Evolutionary conservation across 208 protist genomes (phyloP).

Genomic region (Leishmania guyanensis): DNA sequence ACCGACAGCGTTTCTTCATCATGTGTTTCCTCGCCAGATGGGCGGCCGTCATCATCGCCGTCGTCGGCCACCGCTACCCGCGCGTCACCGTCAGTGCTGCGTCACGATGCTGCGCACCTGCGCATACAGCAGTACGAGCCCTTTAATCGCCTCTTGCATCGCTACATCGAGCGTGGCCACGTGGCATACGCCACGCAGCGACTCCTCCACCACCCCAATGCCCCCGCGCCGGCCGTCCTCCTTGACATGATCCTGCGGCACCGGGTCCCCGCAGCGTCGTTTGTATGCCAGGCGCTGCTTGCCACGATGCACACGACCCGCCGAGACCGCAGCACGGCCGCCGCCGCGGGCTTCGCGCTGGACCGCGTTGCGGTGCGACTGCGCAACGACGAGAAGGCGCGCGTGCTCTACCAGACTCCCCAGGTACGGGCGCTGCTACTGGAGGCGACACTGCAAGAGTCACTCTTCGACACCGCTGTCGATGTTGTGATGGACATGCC

Average conservation of each 20-base stretch:
- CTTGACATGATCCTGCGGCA: constrained; percentile 55
- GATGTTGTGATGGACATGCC: constrained; percentile 49
- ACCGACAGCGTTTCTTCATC: not conserved
- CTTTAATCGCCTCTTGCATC: constrained; percentile 52
- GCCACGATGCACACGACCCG: constrained; percentile 25
- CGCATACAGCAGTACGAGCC: constrained; percentile 57
- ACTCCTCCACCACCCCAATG: constrained; percentile 67
- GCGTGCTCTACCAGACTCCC: constrained; percentile 42
- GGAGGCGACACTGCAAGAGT: constrained; percentile 47
- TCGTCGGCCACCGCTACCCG: not conserved
- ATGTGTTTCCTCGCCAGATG: not conserved
- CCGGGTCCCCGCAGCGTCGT: constrained; percentile 43
- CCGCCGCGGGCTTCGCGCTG: constrained; percentile 23
- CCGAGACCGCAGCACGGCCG: constrained; percentile 15
- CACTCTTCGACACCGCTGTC: constrained; percentile 47
- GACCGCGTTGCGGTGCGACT: constrained; percentile 18
- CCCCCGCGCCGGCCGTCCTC: constrained; percentile 55
- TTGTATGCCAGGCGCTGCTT: constrained; percentile 49
- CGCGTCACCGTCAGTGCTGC: constrained; percentile 7
- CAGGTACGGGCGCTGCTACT: constrained; percentile 52
- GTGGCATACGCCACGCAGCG: constrained; percentile 30
- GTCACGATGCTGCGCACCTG: constrained; percentile 20
- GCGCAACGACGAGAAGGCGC: constrained; percentile 3
- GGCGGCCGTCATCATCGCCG: not conserved
- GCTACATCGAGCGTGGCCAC: constrained; percentile 61